phyloP scores from a whole-genome alignment of 768 basidiomycete genomes.

The Trametes cingulata region DNA sequence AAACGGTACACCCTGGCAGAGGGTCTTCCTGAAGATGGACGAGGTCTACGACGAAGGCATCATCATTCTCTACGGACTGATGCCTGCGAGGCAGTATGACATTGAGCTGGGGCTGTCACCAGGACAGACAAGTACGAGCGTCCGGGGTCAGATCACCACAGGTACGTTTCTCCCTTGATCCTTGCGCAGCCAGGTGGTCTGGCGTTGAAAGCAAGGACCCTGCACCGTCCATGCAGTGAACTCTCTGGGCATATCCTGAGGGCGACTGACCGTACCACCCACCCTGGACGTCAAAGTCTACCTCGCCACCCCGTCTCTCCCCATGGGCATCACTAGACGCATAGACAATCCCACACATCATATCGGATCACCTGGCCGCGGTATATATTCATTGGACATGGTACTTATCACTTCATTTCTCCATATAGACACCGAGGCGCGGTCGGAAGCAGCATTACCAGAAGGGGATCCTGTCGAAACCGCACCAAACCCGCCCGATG shows the following conservation, averaged over 20 bases:
- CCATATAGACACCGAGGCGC: slow-evolving; percentile 18
- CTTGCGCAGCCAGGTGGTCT: slow-evolving; percentile 1
- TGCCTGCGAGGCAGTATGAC: slow-evolving; percentile 89
- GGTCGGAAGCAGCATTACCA: slow-evolving; percentile 6
- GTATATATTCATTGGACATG: not conserved
- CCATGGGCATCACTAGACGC: slow-evolving; percentile 1
- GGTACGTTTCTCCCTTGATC: slow-evolving; percentile 27
- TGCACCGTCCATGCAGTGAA: not conserved
- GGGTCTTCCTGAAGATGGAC: slow-evolving; percentile 76
- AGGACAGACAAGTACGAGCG: slow-evolving; percentile 44
- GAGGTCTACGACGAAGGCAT: slow-evolving; percentile 85
- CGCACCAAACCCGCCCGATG: slow-evolving; percentile 3
- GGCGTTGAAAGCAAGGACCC: not conserved
- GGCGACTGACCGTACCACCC: not conserved
- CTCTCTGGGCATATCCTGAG: slow-evolving; percentile 5
- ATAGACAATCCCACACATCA: not conserved
- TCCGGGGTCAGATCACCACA: slow-evolving; percentile 68
- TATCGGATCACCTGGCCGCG: slow-evolving; percentile 1
- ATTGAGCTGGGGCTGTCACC: slow-evolving; percentile 79
- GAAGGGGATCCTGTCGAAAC: slow-evolving; percentile 11
- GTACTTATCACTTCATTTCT: not conserved
- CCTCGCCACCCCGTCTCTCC: too few relatives aligned
- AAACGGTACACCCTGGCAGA: slow-evolving; percentile 76
- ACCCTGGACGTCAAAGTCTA: not conserved
- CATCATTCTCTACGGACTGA: slow-evolving; percentile 86